Conservation (phyloP, 225 moss, liverwort and hornwort species). For the Ulota crispa region DNA sequence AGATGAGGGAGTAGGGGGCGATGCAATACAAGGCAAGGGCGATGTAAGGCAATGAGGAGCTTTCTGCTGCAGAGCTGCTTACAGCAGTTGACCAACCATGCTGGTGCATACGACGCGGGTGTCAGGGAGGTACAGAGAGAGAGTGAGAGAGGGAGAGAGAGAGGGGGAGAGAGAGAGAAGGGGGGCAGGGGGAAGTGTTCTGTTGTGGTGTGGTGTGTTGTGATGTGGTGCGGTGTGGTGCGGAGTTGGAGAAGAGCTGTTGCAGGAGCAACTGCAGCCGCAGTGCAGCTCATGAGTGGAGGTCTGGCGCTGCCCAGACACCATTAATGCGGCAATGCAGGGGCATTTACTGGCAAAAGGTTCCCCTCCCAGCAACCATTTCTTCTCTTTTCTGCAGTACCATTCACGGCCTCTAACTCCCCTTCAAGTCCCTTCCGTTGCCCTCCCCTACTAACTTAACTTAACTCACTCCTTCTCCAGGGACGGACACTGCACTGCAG, state of each 20-base stretch:
- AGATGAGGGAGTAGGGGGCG: not conserved
- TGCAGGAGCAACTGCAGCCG: constrained; percentile 24
- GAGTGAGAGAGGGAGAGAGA: not conserved
- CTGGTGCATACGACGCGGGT: constrained; percentile 15
- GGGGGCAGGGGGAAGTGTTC: not conserved
- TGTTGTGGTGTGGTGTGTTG: constrained; percentile 1
- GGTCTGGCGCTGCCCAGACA: constrained; percentile 34
- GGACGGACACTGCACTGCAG: too few species aligned
- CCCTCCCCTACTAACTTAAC: not conserved
- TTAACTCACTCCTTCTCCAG: not conserved
- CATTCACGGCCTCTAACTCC: constrained; percentile 16
- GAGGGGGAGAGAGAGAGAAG: too few species aligned
- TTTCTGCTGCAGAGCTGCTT: constrained; percentile 6
- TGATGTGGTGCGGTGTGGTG: not conserved
- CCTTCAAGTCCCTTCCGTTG: not conserved
- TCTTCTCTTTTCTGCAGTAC: not conserved
- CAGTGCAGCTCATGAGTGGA: constrained; percentile 59
- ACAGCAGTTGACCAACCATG: constrained; percentile 54
- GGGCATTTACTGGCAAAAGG: constrained; percentile 62
- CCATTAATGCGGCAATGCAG: constrained; percentile 49
- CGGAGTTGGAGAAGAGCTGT: not conserved
- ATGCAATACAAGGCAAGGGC: not conserved
- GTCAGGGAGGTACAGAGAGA: not conserved
- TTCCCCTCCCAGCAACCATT: constrained; percentile 48
- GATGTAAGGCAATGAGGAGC: constrained; percentile 7